Percentiles rank a stretch among this genome's conserved stretches.
phyloP scores from a whole-genome alignment of 345 rosid species.

The Pistacia vera region DNA sequence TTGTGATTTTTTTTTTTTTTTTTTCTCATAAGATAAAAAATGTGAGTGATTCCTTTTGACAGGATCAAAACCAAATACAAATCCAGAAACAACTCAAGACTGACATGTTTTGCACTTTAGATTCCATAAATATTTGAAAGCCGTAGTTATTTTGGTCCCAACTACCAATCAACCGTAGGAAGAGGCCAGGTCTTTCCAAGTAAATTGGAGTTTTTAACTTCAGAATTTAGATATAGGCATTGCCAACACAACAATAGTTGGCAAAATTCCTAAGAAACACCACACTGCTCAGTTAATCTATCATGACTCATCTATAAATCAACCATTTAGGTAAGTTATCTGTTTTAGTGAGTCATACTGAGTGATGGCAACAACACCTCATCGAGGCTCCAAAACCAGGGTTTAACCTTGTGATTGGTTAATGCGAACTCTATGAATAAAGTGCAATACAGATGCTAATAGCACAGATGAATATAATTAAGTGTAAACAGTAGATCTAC shows the following conservation, averaged over 20 bases:
- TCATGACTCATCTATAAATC: neutral
- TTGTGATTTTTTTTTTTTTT: too few species aligned
- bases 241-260: neutral
- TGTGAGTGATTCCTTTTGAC: neutral
- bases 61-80: constrained; percentile 2
- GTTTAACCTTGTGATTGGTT: neutral
- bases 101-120: neutral
- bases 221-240: neutral
- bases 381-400: neutral
- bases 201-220: constrained; percentile 3
- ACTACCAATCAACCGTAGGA: neutral
- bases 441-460: constrained; percentile 1
- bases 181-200: neutral
- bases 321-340: neutral
- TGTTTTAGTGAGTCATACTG: neutral
- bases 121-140: neutral
- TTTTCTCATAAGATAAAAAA: too few species aligned
- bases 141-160: neutral
- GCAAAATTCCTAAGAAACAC: neutral
- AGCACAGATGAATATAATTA: neutral
- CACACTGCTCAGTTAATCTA: neutral
- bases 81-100: neutral
- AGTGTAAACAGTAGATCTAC: neutral
- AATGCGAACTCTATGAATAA: neutral
- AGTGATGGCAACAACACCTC: neutral